A percentile compares a stretch with the other conserved stretches of the same genome.
phyloP scores from a whole-genome alignment of 1,284 basidiomycete genomes.

The Leccinum huronense region DNA sequence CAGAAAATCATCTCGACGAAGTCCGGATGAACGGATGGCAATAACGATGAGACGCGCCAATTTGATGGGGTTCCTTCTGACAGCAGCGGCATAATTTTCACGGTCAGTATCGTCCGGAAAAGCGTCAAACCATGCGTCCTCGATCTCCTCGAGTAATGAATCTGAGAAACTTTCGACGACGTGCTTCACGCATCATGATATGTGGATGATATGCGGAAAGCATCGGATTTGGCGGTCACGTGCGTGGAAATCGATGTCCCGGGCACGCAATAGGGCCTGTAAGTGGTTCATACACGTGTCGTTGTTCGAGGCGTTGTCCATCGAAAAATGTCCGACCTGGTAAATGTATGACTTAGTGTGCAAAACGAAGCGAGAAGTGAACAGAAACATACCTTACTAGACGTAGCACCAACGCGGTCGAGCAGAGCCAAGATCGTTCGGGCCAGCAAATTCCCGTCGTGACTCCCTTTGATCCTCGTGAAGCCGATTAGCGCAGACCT shows the following conservation, averaged over 20 bases:
- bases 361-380: neutral
- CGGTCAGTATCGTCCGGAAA: neutral
- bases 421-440: neutral
- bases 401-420: neutral
- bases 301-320: constrained; percentile 10
- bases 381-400: neutral
- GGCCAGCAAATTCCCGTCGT: neutral
- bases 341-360: neutral
- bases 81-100: neutral
- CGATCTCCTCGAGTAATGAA: neutral
- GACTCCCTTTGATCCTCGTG: constrained; percentile 1
- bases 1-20: neutral
- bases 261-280: neutral
- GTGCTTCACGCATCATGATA: neutral
- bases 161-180: neutral
- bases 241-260: neutral
- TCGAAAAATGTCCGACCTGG: constrained; percentile 7
- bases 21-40: neutral
- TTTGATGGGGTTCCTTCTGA: neutral
- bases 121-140: neutral
- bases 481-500: constrained; percentile 7
- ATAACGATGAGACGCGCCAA: neutral
- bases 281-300: neutral
- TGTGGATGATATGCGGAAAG: neutral
- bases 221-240: neutral